phyloP scores from a whole-genome alignment of 805 yeast genomes.

The Blastobotrys chiropterorum region DNA sequence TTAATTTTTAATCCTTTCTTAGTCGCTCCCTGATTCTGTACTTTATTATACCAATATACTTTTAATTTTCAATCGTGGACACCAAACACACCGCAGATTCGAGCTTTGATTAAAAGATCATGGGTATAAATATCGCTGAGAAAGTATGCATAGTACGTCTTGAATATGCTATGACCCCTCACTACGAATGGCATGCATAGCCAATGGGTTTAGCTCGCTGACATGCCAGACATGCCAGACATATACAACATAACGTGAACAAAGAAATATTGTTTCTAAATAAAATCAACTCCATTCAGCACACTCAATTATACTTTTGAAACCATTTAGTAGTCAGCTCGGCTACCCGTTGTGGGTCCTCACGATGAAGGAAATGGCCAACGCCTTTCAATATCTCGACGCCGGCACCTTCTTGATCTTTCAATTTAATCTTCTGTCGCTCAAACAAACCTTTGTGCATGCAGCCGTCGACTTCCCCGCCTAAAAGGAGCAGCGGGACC shows the following conservation, averaged over 20 bases:
- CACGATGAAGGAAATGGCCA: conserved; percentile 28
- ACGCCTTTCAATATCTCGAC: conserved; percentile 17
- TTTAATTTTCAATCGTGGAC: too few relatives aligned
- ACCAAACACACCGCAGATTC: too few relatives aligned
- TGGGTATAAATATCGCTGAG: too few relatives aligned
- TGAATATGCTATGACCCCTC: too few relatives aligned
- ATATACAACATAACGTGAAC: too few relatives aligned
- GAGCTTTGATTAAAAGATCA: too few relatives aligned
- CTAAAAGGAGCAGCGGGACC: conserved; percentile 17
- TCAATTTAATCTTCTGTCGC: conserved; percentile 7
- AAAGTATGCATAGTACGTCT: too few relatives aligned
- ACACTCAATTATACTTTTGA: not conserved
- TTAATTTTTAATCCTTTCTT: not conserved
- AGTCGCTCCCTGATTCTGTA: not conserved
- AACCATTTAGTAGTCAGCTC: conserved; percentile 9
- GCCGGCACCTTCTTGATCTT: conserved; percentile 8
- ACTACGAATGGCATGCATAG: too few relatives aligned
- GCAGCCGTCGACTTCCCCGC: conserved; percentile 23
- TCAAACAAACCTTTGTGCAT: conserved; percentile 17
- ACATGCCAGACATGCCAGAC: too few relatives aligned
- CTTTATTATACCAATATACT: not conserved
- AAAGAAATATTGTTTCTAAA: too few relatives aligned
- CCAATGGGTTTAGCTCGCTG: too few relatives aligned
- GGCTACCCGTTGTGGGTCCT: conserved; percentile 20
- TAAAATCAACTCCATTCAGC: too few relatives aligned